Conservation (phyloP, 2,329 filamentous ascomycete species). For the Sporothrix pseudoabietina region DNA sequence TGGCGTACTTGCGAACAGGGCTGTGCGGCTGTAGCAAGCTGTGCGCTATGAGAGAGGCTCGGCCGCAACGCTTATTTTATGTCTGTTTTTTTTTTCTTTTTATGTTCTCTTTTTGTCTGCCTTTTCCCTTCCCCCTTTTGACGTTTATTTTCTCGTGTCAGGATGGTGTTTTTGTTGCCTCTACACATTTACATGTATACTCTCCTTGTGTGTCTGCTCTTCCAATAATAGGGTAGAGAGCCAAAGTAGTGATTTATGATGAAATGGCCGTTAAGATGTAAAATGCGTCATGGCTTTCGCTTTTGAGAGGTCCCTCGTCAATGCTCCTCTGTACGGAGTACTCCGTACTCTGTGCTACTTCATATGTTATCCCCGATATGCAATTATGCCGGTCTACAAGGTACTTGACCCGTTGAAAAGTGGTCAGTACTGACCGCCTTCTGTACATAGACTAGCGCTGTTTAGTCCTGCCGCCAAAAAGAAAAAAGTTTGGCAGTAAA, state of each 20-base stretch:
- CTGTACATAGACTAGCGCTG: neutral
- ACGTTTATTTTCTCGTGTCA: constrained; percentile 25
- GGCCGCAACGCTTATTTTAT: constrained; percentile 6
- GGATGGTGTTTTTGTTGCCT: constrained; percentile 29
- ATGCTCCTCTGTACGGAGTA: too few relatives aligned
- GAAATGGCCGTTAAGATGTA: neutral
- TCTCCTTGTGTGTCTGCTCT: constrained; percentile 21
- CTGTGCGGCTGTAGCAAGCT: neutral
- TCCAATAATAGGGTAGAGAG: constrained; percentile 11
- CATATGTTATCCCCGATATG: neutral
- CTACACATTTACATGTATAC: constrained; percentile 24
- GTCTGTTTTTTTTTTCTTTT: neutral
- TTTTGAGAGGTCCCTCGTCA: neutral
- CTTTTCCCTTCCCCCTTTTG: constrained; percentile 4
- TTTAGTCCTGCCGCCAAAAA: constrained; percentile 25
- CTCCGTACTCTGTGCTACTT: neutral
- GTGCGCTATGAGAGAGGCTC: neutral
- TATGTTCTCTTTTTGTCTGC: constrained; percentile 5
- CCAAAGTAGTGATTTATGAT: constrained; percentile 14
- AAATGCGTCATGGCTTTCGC: neutral
- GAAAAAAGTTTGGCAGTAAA: constrained; percentile 26
- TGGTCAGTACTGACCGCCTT: constrained; percentile 25
- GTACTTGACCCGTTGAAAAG: neutral
- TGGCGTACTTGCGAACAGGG: constrained; percentile 30
- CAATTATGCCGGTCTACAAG: neutral